Percentiles rank a stretch among this genome's conserved stretches.
phyloP scores from a whole-genome alignment of 1,284 basidiomycete species.

The Sphagnurus paluster region DNA sequence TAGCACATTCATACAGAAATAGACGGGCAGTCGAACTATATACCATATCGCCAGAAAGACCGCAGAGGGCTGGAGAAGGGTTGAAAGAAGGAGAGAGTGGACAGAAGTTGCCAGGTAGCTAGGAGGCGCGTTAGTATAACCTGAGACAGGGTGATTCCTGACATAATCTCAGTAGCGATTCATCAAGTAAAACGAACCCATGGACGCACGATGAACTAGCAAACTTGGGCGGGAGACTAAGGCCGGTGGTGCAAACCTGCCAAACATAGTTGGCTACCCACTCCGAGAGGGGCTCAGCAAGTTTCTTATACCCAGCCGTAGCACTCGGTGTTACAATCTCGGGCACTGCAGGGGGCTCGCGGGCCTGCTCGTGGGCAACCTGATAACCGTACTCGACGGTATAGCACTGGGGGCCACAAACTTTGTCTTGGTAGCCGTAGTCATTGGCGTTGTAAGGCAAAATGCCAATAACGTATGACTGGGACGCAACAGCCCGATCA shows the following conservation, averaged over 20 bases:
- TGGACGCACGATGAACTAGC: slow-evolving; percentile 47
- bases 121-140: slow-evolving; percentile 49
- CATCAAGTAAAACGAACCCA: slow-evolving; percentile 3
- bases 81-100: slow-evolving; percentile 74
- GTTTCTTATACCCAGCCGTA: slow-evolving; percentile 62
- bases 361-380: slow-evolving; percentile 31
- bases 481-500: slow-evolving; percentile 62
- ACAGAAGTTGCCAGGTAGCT: slow-evolving; percentile 59
- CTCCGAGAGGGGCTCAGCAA: slow-evolving; percentile 72
- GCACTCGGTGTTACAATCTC: slow-evolving; percentile 52
- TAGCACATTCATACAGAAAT: slow-evolving; percentile 46
- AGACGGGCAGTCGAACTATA: slow-evolving; percentile 77
- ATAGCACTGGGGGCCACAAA: slow-evolving; percentile 23
- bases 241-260: slow-evolving; percentile 73
- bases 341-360: slow-evolving; percentile 35
- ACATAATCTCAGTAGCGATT: slow-evolving; percentile 24
- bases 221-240: slow-evolving; percentile 53
- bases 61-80: slow-evolving; percentile 78
- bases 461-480: slow-evolving; percentile 21
- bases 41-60: slow-evolving; percentile 83
- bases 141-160: slow-evolving; percentile 34
- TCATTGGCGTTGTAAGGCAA: slow-evolving; percentile 13
- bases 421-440: slow-evolving; percentile 24
- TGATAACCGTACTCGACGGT: slow-evolving; percentile 28
- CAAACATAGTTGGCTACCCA: slow-evolving; percentile 79